A percentile compares a stretch with the other conserved stretches of the same genome.
phyloP scores from a whole-genome alignment of 2,329 filamentous ascomycete genomes.

The Furcasterigmium sp. region DNA sequence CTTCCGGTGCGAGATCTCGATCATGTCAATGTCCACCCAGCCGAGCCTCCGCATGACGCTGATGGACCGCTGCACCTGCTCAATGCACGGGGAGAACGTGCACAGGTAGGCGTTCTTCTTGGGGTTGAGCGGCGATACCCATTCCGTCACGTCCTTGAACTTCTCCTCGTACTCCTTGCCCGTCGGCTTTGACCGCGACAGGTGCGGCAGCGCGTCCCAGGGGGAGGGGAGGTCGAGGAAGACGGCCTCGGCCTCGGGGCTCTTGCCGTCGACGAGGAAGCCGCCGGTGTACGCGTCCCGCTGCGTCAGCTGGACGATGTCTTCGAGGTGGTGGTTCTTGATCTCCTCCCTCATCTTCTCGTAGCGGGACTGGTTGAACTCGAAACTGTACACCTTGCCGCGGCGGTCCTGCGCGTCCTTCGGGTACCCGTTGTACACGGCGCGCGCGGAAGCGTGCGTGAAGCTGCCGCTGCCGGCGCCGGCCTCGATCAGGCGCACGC shows the following conservation, averaged over 20 bases:
- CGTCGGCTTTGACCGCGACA: constrained; percentile 50
- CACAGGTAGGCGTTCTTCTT: constrained; percentile 73
- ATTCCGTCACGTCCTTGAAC: constrained; percentile 23
- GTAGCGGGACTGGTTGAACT: constrained; percentile 71
- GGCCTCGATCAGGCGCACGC: constrained; percentile 70
- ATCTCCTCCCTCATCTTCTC: constrained; percentile 66
- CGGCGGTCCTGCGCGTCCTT: constrained; percentile 33
- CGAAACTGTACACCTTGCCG: constrained; percentile 77
- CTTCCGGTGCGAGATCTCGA: constrained; percentile 75
- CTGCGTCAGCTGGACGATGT: constrained; percentile 67
- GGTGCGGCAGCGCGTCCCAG: constrained; percentile 72
- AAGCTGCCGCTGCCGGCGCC: constrained; percentile 81
- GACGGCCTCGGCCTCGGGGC: constrained; percentile 62
- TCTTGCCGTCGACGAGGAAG: constrained; percentile 54
- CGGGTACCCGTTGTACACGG: constrained; percentile 69
- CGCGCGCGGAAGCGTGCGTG: constrained; percentile 71
- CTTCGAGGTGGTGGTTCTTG: constrained; percentile 58
- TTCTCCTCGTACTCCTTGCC: constrained; percentile 13
- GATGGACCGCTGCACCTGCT: constrained; percentile 87
- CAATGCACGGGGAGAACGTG: constrained; percentile 94
- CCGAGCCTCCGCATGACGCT: constrained; percentile 72
- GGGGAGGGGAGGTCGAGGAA: constrained; percentile 79
- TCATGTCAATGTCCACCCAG: constrained; percentile 92
- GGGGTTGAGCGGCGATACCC: constrained; percentile 63
- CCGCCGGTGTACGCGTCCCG: constrained; percentile 75